phyloP scores from a whole-genome alignment of 768 basidiomycete species.

The Strobilomyces dryophilus region DNA sequence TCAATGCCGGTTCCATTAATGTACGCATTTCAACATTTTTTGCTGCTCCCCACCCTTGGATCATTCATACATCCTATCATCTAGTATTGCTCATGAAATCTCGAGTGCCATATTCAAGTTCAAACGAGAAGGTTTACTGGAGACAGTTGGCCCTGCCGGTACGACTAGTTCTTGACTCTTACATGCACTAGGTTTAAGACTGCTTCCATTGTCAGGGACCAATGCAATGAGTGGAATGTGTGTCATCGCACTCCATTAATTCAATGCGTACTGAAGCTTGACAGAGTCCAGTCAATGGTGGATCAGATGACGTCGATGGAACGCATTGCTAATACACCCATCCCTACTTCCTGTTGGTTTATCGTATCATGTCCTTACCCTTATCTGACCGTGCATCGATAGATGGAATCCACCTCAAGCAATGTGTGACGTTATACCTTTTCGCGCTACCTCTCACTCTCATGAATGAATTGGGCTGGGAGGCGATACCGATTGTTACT shows the following conservation, averaged over 20 bases:
- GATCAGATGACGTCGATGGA: constrained; percentile 87
- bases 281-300: constrained; percentile 73
- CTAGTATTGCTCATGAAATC: constrained; percentile 80
- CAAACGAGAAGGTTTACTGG: constrained; percentile 76
- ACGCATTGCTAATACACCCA: constrained; percentile 84
- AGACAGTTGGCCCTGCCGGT: constrained; percentile 89
- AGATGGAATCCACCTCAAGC: constrained; percentile 91
- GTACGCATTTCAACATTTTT: constrained; percentile 36
- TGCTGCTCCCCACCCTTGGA: neutral
- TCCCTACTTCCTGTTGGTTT: constrained; percentile 66
- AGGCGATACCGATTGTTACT: constrained; percentile 79
- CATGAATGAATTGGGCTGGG: constrained; percentile 78
- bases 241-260: constrained; percentile 15
- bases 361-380: neutral
- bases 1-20: constrained; percentile 81
- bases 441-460: constrained; percentile 88
- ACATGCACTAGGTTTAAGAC: neutral
- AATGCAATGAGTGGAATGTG: constrained; percentile 75
- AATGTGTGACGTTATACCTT: constrained; percentile 91
- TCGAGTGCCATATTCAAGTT: constrained; percentile 65
- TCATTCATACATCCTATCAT: neutral
- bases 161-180: constrained; percentile 13
- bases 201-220: constrained; percentile 38
- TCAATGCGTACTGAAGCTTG: constrained; percentile 6
- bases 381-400: constrained; percentile 13